Percentiles rank a stretch among this genome's conserved stretches.
Conservation (phyloP, 345 rosid species). For the Reutealis trisperma region DNA sequence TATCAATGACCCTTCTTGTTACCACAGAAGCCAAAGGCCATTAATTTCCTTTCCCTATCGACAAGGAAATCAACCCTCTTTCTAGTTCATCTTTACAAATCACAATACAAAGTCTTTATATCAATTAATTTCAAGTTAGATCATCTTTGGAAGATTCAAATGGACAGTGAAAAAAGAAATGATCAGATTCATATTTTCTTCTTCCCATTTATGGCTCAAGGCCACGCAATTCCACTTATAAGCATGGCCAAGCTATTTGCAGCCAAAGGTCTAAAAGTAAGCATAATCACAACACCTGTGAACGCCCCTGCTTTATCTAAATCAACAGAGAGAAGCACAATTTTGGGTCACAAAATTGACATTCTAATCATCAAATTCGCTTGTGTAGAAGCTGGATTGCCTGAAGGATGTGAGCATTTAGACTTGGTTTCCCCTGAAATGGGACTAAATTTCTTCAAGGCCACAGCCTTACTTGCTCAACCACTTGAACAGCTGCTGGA, state of each 20-base stretch:
- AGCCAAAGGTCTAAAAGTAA: not conserved
- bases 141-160: not conserved
- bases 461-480: not conserved
- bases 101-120: too few relatives aligned
- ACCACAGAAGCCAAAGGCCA: too few relatives aligned
- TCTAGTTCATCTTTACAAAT: too few relatives aligned
- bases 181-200: not conserved
- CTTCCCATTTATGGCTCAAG: conserved; percentile 22
- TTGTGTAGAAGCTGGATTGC: conserved; percentile 19
- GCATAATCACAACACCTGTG: not conserved
- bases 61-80: too few relatives aligned
- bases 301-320: not conserved
- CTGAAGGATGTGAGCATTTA: conserved; percentile 1
- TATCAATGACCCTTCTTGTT: too few relatives aligned
- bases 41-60: too few relatives aligned
- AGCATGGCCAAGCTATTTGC: not conserved
- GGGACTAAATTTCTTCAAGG: conserved; percentile 9
- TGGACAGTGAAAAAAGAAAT: not conserved
- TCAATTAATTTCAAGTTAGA: not conserved
- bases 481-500: not conserved
- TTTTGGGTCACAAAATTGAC: not conserved
- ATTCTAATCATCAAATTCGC: conserved; percentile 7
- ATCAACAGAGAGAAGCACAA: not conserved
- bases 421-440: conserved; percentile 3
- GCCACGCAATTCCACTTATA: conserved; percentile 29